Evolutionary conservation across 2,329 filamentous ascomycete genomes (phyloP).

Genomic region (Chlorencoelia australis): DNA sequence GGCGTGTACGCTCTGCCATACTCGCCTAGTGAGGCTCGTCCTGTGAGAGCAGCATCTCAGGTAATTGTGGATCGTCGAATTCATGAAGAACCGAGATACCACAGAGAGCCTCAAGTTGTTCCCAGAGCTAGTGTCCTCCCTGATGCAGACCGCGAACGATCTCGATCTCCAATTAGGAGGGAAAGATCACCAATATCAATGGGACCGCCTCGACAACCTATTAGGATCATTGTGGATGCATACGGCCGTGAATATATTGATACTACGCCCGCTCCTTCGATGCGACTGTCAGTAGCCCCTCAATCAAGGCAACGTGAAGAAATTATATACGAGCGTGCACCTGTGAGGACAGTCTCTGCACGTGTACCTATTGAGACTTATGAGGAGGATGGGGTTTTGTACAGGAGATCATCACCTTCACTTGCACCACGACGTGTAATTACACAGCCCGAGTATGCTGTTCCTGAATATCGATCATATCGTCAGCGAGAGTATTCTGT

Average conservation of each 20-base stretch:
- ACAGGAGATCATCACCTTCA: conserved; percentile 41
- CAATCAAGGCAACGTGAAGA: conserved; percentile 40
- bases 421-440: conserved; percentile 45
- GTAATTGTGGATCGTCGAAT: conserved; percentile 20
- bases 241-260: conserved; percentile 73
- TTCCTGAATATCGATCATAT: conserved; percentile 38
- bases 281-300: conserved; percentile 45
- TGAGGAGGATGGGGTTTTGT: conserved; percentile 28
- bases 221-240: conserved; percentile 70
- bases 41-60: conserved; percentile 20
- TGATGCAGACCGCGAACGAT: conserved; percentile 38
- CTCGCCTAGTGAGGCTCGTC: conserved; percentile 14
- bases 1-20: conserved; percentile 20
- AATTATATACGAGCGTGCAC: conserved; percentile 53
- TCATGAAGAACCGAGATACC: conserved; percentile 30
- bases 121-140: conserved; percentile 40
- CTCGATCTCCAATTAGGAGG: conserved; percentile 37
- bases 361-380: conserved; percentile 20
- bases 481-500: conserved; percentile 48
- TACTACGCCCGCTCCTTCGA: conserved; percentile 34
- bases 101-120: conserved; percentile 25
- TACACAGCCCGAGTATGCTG: conserved; percentile 50
- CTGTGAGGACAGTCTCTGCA: conserved; percentile 20
- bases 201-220: conserved; percentile 37
- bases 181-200: conserved; percentile 38